Base-by-base conservation (phyloP, 1,284 basidiomycete species). In the Schizopora paradoxa region DNA sequence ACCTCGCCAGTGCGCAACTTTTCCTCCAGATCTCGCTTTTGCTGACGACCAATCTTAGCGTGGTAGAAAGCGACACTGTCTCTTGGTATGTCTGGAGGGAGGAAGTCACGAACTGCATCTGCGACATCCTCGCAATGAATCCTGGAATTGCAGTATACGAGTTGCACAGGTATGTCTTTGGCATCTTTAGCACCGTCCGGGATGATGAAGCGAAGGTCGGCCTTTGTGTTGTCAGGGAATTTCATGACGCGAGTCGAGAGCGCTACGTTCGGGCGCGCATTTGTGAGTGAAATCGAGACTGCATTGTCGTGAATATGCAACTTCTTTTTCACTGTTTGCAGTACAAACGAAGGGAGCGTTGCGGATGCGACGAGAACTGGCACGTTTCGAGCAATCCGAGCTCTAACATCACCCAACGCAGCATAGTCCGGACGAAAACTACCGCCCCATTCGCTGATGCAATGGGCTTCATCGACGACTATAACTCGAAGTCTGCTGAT, bases 391-490 rank as follows among this genome's bases (percentile, higher is more conserved):
- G 27, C n/a, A 10, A 47, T 16, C 13, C 7, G 13, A 16, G 19
- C 22, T 8, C 41, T 6, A 16, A 43, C 13, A 16, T 6, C 4
- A 7, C 33, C 32, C 8, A 49, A 22, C 6, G 5, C 18, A 4
- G 32, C 43, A 46, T 49, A 49, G 5, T 46, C 43, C 16, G 43
- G 22, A n/a, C 43, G 47, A 23, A 49, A 49, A 11, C 8, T 38
- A 19, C 34, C 43, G 11, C 47, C 47, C 47, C 47, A 49, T 18
- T 26, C 6, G 26, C 44, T 47, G 6, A 49, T 36, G 28, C 47
- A 49, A 33, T 49, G 47, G 5, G 33, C 47, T 31, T 49, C 47
- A 39, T 49, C 47, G 19, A 49, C 32, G 10, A 37, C 27, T 5
- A 49, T 27, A 8, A 25, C 23, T 5, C 44, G 22, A 3, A 49